Evolutionary conservation across 1,284 basidiomycete genomes (phyloP).

Genomic region (Anthracocystis walkeri): DNA sequence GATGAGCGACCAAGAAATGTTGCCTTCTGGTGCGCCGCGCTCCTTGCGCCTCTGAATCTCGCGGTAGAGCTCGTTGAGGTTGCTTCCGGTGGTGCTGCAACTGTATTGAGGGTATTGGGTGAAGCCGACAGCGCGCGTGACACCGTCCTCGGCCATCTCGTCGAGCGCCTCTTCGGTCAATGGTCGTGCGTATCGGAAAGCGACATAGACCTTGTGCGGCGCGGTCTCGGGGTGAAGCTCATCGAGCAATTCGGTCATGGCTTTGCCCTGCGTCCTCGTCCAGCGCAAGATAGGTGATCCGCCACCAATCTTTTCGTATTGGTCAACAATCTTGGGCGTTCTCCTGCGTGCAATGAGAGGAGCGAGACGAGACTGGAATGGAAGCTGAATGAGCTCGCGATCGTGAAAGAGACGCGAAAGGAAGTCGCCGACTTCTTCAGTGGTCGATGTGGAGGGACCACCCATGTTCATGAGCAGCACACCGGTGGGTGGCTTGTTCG

Average conservation of each 20-base stretch:
- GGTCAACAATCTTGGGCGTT: conserved; percentile 93
- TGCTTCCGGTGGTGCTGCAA: conserved; percentile 97
- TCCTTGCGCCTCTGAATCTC: conserved; percentile 71
- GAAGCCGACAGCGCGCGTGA: conserved; percentile 92
- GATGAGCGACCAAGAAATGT: conserved; percentile 94
- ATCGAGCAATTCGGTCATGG: conserved; percentile 90
- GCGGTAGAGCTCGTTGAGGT: conserved; percentile 89
- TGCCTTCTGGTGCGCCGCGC: conserved; percentile 71
- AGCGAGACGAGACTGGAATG: conserved; percentile 87
- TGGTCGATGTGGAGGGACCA: conserved; percentile 80
- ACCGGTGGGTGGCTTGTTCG: conserved; percentile 73
- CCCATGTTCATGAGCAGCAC: conserved; percentile 99
- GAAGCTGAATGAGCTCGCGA: conserved; percentile 90
- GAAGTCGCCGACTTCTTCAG: conserved; percentile 74
- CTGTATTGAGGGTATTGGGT: conserved; percentile 99
- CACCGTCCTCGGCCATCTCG: conserved; percentile 90
- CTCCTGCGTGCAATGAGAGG: conserved; percentile 89
- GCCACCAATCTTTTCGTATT: conserved; percentile 94
- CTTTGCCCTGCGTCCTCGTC: conserved; percentile 87
- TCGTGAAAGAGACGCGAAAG: conserved; percentile 94
- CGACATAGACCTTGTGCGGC: conserved; percentile 92
- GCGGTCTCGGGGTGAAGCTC: conserved; percentile 91
- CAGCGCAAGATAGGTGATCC: conserved; percentile 97
- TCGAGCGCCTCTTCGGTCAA: conserved; percentile 85
- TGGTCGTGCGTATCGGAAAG: conserved; percentile 79